Evolutionary conservation across 306 rosid species (phyloP).

Genomic region (Casuarina cunninghamiana): DNA sequence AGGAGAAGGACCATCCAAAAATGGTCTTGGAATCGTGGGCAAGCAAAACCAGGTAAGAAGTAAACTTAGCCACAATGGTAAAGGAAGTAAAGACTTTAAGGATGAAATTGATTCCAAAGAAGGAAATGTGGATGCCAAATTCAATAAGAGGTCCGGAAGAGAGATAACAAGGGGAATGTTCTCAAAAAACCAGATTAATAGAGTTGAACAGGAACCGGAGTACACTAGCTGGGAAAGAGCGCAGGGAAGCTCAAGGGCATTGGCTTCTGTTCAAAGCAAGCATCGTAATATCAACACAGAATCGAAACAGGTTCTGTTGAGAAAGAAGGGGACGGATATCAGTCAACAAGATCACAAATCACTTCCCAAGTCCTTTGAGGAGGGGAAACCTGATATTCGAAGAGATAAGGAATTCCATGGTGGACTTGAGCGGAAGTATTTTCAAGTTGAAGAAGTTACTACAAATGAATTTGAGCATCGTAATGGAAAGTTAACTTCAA

Average conservation of each 20-base stretch:
- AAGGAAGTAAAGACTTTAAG: conserved; percentile 25
- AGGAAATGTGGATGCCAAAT: conserved; percentile 29
- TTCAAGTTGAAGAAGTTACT: conserved; percentile 31
- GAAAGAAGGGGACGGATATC: conserved; percentile 19
- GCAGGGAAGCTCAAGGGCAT: conserved; percentile 20
- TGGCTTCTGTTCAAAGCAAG: conserved; percentile 10
- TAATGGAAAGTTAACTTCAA: conserved; percentile 36
- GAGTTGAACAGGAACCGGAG: conserved; percentile 32
- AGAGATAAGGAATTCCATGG: conserved; percentile 15
- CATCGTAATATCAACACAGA: conserved; percentile 10
- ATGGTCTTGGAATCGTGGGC: conserved; percentile 1
- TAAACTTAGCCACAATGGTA: conserved; percentile 21
- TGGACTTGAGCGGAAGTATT: conserved; percentile 30
- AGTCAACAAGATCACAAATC: conserved; percentile 33
- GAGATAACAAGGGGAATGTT: conserved; percentile 24
- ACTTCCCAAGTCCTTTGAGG: conserved; percentile 24
- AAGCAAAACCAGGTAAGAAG: conserved; percentile 23
- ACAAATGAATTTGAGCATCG: conserved; percentile 21
- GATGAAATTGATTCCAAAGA: conserved; percentile 30
- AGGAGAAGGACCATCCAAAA: conserved; percentile 20
- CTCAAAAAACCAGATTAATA: conserved; percentile 29
- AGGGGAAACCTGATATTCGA: conserved; percentile 33
- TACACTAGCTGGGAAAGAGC: conserved; percentile 12
- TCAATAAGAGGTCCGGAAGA: conserved; percentile 27
- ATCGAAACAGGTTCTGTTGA: background rate